Base-by-base conservation (phyloP, 2,329 filamentous ascomycete genomes). In the Fusarium transvaalense region DNA sequence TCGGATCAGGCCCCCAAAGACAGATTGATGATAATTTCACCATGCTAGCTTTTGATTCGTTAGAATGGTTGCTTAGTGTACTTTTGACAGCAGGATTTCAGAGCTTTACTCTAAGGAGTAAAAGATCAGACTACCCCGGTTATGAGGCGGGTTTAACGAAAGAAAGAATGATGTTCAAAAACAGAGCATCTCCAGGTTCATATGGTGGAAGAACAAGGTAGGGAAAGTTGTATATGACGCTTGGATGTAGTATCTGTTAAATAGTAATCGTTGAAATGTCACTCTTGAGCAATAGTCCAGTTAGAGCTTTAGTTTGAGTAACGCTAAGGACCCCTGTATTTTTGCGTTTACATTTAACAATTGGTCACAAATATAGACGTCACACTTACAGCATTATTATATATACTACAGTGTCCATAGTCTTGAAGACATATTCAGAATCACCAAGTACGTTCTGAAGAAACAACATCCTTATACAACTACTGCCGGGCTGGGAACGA, bases 21-120 rank as follows among this genome's bases (percentile, higher is more conserved):
- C 42, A 56, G 50, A 14, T 54, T 53, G 61, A 35, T n/a, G 53
- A 60, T 48, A 29, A 50, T 56, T 64, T 64, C 34, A 19, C 17
- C 14, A 1, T 5, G 15, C 41, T 25, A 19, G 21, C 9, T 4
- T 43, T 3, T 65, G 60, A 64, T 64, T 64, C 14, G 61, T 13
- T 13, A 5, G 12, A 2, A 0, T 1, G 2, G 1, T 4, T 34
- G 19, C 32, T 35, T 39, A 45, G 15, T 8, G 23, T 37, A 4
- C 17, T 31, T 27, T 29, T 48, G 34, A 19, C 60, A 64, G 45
- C 38, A 32, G 23, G 37, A 23, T 31, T 12, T 39, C 6, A 1
- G 4, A 6, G 13, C 59, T 58, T 57, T 59, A 41, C 61, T 60
- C 10, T 6, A 53, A 34, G 5, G 2, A 39, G 53, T 6, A 27